phyloP scores from a whole-genome alignment of 331 rosid genomes.

The Spiraea crenata region DNA sequence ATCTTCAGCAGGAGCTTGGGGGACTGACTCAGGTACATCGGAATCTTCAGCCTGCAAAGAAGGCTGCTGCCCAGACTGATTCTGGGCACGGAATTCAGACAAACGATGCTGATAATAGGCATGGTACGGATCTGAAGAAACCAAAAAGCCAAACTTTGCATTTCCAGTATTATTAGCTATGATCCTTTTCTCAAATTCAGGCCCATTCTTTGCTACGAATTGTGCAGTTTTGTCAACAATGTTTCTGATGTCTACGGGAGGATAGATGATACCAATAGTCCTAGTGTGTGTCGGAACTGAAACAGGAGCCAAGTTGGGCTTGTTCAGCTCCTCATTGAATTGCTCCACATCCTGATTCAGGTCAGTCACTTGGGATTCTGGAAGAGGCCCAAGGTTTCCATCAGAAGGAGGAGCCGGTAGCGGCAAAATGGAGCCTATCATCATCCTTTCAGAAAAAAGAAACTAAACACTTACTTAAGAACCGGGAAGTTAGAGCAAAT shows the following conservation, averaged over 20 bases:
- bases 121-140: conserved; percentile 67
- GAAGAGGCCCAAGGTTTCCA: conserved; percentile 69
- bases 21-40: conserved; percentile 35
- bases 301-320: conserved; percentile 29
- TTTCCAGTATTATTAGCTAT: conserved; percentile 69
- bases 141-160: conserved; percentile 77
- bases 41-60: conserved; percentile 43
- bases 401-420: conserved; percentile 71
- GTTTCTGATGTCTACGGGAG: conserved; percentile 80
- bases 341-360: conserved; percentile 26
- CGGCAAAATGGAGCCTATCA: conserved; percentile 64
- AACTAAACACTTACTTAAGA: not conserved
- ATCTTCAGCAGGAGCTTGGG: conserved; percentile 40
- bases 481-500: not conserved
- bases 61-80: conserved; percentile 48
- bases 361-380: conserved; percentile 42
- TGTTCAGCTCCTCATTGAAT: conserved; percentile 39
- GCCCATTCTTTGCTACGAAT: conserved; percentile 87
- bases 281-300: conserved; percentile 76
- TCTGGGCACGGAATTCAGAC: conserved; percentile 74
- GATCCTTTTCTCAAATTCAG: conserved; percentile 85
- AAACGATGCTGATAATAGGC: conserved; percentile 85
- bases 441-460: conserved; percentile 11
- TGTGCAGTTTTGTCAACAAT: conserved; percentile 89
- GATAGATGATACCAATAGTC: conserved; percentile 89